Base-by-base conservation (phyloP, 768 basidiomycete species). In the Lentinula detonsa region DNA sequence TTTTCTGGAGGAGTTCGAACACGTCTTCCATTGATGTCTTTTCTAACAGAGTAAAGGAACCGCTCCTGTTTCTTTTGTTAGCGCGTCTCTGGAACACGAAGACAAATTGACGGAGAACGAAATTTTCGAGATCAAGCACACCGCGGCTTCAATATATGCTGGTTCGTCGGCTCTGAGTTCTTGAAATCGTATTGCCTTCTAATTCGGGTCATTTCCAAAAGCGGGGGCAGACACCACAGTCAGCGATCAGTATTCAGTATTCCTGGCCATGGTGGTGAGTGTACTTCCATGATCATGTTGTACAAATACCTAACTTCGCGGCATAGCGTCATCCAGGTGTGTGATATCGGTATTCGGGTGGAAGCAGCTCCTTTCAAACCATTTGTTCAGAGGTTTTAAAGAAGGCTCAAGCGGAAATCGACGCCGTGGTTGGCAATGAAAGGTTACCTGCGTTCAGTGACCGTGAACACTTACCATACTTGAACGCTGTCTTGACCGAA, bases 181-280 rank as follows among this genome's bases (percentile, higher is more conserved):
- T n/a, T 81, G 77, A 1, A 71, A 81, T 63, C 79, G 79, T 63
- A 75, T 74, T 15, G 78, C 76, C 78, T 64, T 21, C 73, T 64
- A 45, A 15, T 15, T 46, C 33, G 3, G 3, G 48, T 54, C 18
- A 11, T 4, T 33, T 7, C 58, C 21, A 23, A 15, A 57, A 79
- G 81, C 77, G 57, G 81, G 77, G 8, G 78, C 82, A 0, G 83
- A 84, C 63, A 84, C 83, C 9, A 80, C 80, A 9, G 77, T 76
- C 5, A 74, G 77, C n/a, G 37, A 28, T 23, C 72, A 78, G 61
- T 76, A 78, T 64, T 78, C 78, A 1, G 81, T 83, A 66, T 78
- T 76, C 67, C 69, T 82, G 15, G 81, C 81, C 2, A 81, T 82
- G 77, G 71, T 79, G 48, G 37, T 21, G 16, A 37, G 33, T 40